These are phyloP conservation scores for Fusarium gaditjirri DNA, from an alignment of 2,329 filamentous ascomycete genomes.

Conservation along the genomic window DNA sequence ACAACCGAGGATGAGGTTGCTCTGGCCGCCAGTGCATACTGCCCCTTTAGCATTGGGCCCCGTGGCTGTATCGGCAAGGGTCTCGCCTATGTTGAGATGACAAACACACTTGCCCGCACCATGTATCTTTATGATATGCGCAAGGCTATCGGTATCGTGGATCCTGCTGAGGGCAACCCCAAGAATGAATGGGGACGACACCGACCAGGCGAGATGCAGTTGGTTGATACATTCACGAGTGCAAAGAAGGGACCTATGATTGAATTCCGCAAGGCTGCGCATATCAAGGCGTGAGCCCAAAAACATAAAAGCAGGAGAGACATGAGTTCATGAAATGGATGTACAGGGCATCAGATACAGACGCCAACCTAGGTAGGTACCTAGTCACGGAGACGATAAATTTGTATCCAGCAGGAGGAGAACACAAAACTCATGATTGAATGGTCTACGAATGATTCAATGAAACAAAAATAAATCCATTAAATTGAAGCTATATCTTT, in stretches of 20 bases:
- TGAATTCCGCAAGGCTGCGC: slow-evolving; percentile 61
- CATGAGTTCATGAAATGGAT: not conserved
- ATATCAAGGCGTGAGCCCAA: slow-evolving; percentile 8
- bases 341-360: not conserved
- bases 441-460: not conserved
- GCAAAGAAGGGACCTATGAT: slow-evolving; percentile 77
- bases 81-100: slow-evolving; percentile 75
- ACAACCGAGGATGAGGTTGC: slow-evolving; percentile 63
- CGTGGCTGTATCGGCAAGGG: slow-evolving; percentile 79
- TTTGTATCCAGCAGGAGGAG: not conserved
- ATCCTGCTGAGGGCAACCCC: slow-evolving; percentile 63
- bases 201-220: slow-evolving; percentile 71
- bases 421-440: not conserved
- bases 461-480: not conserved
- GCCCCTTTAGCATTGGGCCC: slow-evolving; percentile 77
- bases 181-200: slow-evolving; percentile 65
- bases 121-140: slow-evolving; percentile 71
- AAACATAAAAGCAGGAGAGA: not conserved
- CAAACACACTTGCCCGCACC: slow-evolving; percentile 68
- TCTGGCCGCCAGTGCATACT: slow-evolving; percentile 74
- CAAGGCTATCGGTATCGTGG: slow-evolving; percentile 58
- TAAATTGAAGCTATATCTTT: not conserved
- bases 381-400: not conserved
- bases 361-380: not conserved
- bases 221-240: slow-evolving; percentile 78